Evolutionary conservation across 2,329 filamentous ascomycete genomes (phyloP), one percentile per base, ranked within the genome.

Genomic region (Myriangium duriaei): DNA sequence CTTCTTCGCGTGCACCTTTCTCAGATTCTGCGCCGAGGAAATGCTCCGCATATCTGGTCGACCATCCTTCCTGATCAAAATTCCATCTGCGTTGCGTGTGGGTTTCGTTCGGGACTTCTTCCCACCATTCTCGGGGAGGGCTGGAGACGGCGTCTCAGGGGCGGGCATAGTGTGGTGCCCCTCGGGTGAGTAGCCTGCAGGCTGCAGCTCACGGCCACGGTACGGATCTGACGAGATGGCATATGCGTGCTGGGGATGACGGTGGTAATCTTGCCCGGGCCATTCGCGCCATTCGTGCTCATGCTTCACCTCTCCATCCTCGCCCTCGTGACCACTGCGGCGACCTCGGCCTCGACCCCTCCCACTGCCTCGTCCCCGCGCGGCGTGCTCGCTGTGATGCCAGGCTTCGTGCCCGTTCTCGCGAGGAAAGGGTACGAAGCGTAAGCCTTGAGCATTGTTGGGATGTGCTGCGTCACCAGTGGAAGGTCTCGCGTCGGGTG

Each of bases 101-200:
- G 65, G 65, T 48, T 68, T 68, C 4, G 63, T 67, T n/a, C 65
- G 56, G 2, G 62, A 64, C 49, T 65, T 67, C 54, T 68, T 68
- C 21, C 21, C 21, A 19, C 35, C 35, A 11, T 28, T 32, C 14
- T 39, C 36, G 15, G 30, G 29, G 29, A 39, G 26, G 12, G 36
- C 36, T 7, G 36, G 36, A 11, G 36, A 39, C 2, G 36, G 29
- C 6, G 36, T 32, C 13, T 39, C 36, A 29, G 41, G 38, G 10
- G 40, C 42, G 28, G 30, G 47, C 29, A 24, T 15, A 45, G 42
- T 11, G 45, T 40, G n/a, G 34, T 24, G n/a, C 11, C 15, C 21
- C 30, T 40, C 34, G 16, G 18, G 30, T 15, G 26, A 12, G 29
- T 30, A 39, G 34, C 32, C 33, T 17, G 18, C 39, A 19, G 43